A percentile compares a stretch with the other conserved stretches of the same genome.
phyloP scores from a whole-genome alignment of 2,329 filamentous ascomycete genomes.

The Paraphoma sp. region DNA sequence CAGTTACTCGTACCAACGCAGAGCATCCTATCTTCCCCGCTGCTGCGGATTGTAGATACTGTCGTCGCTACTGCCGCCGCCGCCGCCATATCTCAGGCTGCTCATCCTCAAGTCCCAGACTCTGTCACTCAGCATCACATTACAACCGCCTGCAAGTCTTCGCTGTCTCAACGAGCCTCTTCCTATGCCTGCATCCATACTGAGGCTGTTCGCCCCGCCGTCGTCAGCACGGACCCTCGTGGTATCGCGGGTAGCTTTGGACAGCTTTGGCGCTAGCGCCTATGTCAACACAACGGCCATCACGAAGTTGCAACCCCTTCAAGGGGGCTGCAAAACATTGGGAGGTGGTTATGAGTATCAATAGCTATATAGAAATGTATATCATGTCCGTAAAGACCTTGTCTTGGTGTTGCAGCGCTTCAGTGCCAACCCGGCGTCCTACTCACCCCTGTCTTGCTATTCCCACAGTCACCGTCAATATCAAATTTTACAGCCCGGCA shows the following conservation, averaged over 20 bases:
- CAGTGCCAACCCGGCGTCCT: slow-evolving; percentile 7
- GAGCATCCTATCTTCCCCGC: too few relatives aligned
- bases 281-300: slow-evolving; percentile 4
- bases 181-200: background rate
- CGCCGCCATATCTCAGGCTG: too few relatives aligned
- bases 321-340: background rate
- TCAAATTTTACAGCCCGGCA: background rate
- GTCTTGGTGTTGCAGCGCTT: slow-evolving; percentile 12
- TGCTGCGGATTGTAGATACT: too few relatives aligned
- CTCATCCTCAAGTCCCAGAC: too few relatives aligned
- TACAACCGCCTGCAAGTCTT: background rate
- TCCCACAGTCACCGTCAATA: slow-evolving; percentile 1
- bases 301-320: background rate
- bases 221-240: background rate
- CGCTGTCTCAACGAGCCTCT: background rate
- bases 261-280: slow-evolving; percentile 9
- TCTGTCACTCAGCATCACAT: background rate
- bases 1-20: too few relatives aligned
- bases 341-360: background rate
- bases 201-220: background rate
- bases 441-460: background rate
- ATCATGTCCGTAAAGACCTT: background rate
- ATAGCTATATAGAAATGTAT: slow-evolving; percentile 1
- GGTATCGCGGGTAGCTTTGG: background rate
- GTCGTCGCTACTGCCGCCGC: too few relatives aligned